phyloP scores from a whole-genome alignment of 768 basidiomycete genomes.

The Auricularia heimuer region DNA sequence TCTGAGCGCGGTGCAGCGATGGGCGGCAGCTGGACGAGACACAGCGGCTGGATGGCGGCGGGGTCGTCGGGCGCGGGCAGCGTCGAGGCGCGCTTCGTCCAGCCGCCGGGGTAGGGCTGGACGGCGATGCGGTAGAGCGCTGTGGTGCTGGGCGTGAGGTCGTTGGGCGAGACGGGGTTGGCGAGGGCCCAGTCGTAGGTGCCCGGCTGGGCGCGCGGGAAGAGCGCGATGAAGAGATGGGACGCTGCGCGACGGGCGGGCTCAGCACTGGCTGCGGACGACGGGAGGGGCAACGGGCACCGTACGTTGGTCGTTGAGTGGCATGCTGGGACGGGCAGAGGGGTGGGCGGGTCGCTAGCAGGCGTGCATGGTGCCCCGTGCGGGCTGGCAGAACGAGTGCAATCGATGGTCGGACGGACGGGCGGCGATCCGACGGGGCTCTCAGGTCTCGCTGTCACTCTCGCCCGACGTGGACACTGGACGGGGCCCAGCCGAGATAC shows the following conservation, averaged over 20 bases:
- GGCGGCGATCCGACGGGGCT: no score
- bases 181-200: not conserved
- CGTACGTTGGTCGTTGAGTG: not conserved
- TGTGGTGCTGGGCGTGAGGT: not conserved
- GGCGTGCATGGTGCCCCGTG: no score
- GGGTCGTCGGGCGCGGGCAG: not conserved
- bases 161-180: not conserved
- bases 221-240: not conserved
- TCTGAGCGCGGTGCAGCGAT: not conserved
- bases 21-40: not conserved
- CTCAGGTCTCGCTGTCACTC: no score
- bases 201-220: not conserved
- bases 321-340: no score
- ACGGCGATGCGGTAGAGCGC: not conserved
- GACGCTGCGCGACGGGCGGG: not conserved
- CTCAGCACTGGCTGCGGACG: not conserved
- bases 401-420: no score
- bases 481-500: no score
- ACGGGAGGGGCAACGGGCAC: not conserved
- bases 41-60: not conserved
- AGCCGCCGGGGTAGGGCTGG: not conserved
- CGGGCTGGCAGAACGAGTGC: no score
- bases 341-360: no score
- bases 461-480: no score
- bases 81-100: not conserved